Conservation (phyloP, 139 green algal species). For the Nannochloris sp. region DNA sequence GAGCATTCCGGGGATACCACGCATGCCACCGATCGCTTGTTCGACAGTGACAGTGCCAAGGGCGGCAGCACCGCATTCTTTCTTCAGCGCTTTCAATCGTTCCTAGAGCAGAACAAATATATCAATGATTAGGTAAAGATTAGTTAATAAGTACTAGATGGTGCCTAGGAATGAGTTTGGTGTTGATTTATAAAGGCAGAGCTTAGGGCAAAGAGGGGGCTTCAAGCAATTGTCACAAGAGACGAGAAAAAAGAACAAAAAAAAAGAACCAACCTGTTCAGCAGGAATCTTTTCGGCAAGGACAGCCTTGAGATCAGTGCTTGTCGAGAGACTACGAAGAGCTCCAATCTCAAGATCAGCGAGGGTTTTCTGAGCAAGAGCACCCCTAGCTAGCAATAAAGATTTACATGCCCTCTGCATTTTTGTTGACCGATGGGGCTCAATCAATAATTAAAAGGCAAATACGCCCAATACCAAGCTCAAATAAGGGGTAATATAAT, state of each 20-base stretch:
- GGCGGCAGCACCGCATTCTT: conserved; percentile 52
- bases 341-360: not conserved
- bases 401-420: no score
- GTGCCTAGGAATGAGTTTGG: no score
- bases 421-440: no score
- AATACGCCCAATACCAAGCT: no score
- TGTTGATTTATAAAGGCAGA: not conserved
- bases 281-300: conserved; percentile 57
- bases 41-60: conserved; percentile 87
- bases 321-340: not conserved
- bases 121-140: no score
- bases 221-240: not conserved
- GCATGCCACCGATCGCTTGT: conserved; percentile 90
- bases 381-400: no score
- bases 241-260: not conserved
- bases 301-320: conserved; percentile 43
- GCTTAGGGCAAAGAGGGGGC: not conserved
- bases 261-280: conserved; percentile 45
- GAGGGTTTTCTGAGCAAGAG: no score
- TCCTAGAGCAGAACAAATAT: no score
- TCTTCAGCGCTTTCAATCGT: conserved; percentile 80
- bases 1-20: conserved; percentile 90
- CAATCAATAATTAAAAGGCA: no score
- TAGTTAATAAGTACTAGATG: no score
- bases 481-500: no score